These are phyloP conservation scores for Hypoxylon subgilvum DNA, from an alignment of 495 filamentous ascomycete genomes.

Conservation along the genomic window DNA sequence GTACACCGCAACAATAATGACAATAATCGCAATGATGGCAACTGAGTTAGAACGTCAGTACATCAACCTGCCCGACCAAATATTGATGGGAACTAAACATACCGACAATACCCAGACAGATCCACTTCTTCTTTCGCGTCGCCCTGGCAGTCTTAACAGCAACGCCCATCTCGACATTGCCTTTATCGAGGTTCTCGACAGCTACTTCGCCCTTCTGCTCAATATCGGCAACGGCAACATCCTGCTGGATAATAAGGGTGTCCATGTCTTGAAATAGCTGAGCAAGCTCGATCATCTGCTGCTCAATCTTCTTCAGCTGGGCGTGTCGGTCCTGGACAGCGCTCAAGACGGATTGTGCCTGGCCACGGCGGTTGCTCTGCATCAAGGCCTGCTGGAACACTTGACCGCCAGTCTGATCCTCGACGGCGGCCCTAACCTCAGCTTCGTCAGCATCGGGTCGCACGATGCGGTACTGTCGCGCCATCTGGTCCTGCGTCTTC, in stretches of 20 bases:
- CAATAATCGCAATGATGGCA: constrained; percentile 58
- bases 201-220: constrained; percentile 82
- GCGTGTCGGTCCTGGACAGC: constrained; percentile 83
- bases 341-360: constrained; percentile 76
- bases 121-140: constrained; percentile 96
- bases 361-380: constrained; percentile 73
- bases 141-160: constrained; percentile 81
- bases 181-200: constrained; percentile 76
- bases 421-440: constrained; percentile 77
- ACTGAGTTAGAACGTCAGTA: constrained; percentile 46
- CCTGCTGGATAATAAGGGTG: constrained; percentile 80
- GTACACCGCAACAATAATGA: constrained; percentile 56
- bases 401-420: constrained; percentile 69
- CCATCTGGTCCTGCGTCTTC: constrained; percentile 79
- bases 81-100: constrained; percentile 51
- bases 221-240: constrained; percentile 74
- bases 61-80: not conserved
- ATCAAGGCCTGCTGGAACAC: constrained; percentile 84
- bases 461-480: constrained; percentile 88
- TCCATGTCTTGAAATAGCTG: constrained; percentile 87
- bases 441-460: constrained; percentile 80
- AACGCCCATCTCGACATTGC: constrained; percentile 75
- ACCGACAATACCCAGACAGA: constrained; percentile 82
- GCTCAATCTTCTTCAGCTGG: constrained; percentile 89
- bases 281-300: constrained; percentile 81